Base-by-base conservation (phyloP, 768 basidiomycete species). In the Suillus cothurnatus region DNA sequence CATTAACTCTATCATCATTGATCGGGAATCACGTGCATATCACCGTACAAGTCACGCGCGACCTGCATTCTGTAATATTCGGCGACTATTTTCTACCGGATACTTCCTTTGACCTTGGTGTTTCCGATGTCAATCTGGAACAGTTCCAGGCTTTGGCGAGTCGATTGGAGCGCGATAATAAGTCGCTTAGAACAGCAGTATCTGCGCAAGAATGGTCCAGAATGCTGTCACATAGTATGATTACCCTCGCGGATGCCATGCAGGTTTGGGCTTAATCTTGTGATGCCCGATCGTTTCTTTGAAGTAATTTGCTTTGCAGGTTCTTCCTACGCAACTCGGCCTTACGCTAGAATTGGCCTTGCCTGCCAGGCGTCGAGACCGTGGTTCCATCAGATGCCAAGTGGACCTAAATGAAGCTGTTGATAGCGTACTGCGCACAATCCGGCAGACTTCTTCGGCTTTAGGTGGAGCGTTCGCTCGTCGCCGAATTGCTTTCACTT, bases 41-140 rank as follows among this genome's bases (percentile, higher is more conserved):
- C 57, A 85, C 91, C 39, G 87, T 99, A 11, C 97, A 99, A 77
- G 91, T 98, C 64, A 98, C 97, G 8, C 85, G 89, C 64, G 97
- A 99, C 76, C 78, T 91, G 34, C 87, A 95, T n/a, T 93, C 97
- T 0, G 95, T 99, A 49, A 82, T 93, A 0, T 97, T 82, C 73
- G 80, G 88, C 23, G 85, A 88, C n/a, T 92, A 88, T 88, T 73
- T 81, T 32, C 79, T 99, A 26, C 94, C 95, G 0, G 84, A 88
- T 60, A 78, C 85, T 7, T 85, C 84, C 21, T 86, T 93, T 68
- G 89, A 94, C 68, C 79, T 98, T 23, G 86, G 87, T 32, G 93
- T 98, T 12, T 84, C 88, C 11, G 95, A 98, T 73, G 85, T 98
- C 59, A 94, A 93, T 4, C 81, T 91, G 39, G 81, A 81, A 4